Evolutionary conservation across 352 stramenopile genomes (phyloP).

Genomic region (Phytophthora brassicae): DNA sequence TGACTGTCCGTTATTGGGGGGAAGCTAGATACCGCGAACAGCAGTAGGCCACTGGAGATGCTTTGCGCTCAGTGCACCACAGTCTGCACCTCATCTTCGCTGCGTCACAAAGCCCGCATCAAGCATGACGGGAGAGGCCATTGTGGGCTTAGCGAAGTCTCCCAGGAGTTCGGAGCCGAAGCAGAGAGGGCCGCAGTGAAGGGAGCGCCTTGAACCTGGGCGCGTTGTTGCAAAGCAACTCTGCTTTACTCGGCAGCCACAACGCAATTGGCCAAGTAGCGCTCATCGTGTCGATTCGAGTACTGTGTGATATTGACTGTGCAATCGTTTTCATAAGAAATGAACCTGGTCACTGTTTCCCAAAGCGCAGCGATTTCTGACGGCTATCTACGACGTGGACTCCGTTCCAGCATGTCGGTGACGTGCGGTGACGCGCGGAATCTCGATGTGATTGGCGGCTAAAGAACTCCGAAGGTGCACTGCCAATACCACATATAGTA

Average conservation of each 20-base stretch:
- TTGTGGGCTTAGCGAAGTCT: no score
- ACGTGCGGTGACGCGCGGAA: no score
- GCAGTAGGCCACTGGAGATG: neutral
- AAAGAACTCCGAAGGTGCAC: no score
- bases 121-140: neutral
- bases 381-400: no score
- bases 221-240: neutral
- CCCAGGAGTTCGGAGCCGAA: neutral
- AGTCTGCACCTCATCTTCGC: neutral
- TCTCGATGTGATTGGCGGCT: no score
- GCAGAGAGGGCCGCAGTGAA: neutral
- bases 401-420: no score
- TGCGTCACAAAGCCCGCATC: neutral
- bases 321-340: no score
- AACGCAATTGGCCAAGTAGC: neutral
- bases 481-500: no score
- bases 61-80: neutral
- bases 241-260: neutral
- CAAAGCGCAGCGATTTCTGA: no score
- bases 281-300: no score
- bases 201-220: neutral
- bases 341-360: no score
- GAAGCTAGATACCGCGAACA: neutral
- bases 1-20: neutral
- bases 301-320: no score